Base-by-base conservation (phyloP, 306 rosid species). In the Dryas alaskensis region DNA sequence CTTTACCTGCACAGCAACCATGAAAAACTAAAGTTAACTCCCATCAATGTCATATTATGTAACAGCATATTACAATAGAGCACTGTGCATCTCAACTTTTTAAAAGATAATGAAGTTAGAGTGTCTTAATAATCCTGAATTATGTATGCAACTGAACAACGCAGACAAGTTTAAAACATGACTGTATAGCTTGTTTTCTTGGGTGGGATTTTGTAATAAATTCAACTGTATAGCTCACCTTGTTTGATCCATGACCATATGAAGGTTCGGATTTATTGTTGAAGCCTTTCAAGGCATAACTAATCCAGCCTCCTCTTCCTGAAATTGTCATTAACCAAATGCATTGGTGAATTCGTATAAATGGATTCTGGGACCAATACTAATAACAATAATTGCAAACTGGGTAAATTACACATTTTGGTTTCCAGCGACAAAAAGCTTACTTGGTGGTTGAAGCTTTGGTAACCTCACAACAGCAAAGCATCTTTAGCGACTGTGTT, bases 191-290 rank as follows among this genome's bases (percentile, higher is more conserved):
- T 7, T 64, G 17, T 65, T 4, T 16, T 22, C 7, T 7, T 58
- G n/a, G 8, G 12, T 45, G 54, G 46, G 4, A 43, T 40, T 25
- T 19, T 17, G 59, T 8, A 27, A 16, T n/a, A 22, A 22, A 22
- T 22, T 51, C 22, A n/a, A 62, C 39, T 44, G 42, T 59, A 47
- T 69, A 74, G 69, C 61, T 82, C 75, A 91, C 98, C 98, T 88
- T 91, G 97, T 83, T 89, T 69, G 72, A 91, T 94, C 98, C 97
- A 94, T 7, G 98, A 91, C 64, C 88, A 97, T 45, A 94, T 89
- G 67, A 86, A 74, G 22, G 92, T 88, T 81, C 98, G 86, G 84
- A 95, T 91, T 78, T 89, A 89, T 53, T 94, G 91, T 76, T 91
- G 86, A 78, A 78, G 88, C 54, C 87, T 89, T 79, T 91, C 89